These are phyloP conservation scores for Chamaecrista fasciculata DNA, from an alignment of 306 rosid genomes.

Conservation along the genomic window DNA sequence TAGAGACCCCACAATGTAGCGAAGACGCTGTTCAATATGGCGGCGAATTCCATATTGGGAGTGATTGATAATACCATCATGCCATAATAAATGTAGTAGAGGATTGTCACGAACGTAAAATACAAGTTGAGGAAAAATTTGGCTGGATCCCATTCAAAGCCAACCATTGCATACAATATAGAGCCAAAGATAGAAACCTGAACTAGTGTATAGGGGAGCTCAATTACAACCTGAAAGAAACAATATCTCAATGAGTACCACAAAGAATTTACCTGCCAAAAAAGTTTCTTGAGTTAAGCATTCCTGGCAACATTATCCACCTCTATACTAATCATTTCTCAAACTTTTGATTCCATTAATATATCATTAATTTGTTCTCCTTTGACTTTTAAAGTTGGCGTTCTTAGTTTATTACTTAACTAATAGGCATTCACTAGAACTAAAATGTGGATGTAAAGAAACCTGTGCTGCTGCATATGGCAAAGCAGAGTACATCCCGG, in stretches of 20 bases:
- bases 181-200: background rate
- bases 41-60: conserved; percentile 30
- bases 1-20: conserved; percentile 29
- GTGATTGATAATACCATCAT: conserved; percentile 32
- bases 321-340: too few relatives aligned
- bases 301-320: background rate
- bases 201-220: conserved; percentile 23
- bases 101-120: conserved; percentile 28
- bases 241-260: background rate
- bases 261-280: background rate
- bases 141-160: conserved; percentile 35
- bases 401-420: too few relatives aligned
- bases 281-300: background rate
- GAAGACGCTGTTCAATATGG: conserved; percentile 20
- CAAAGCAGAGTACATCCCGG: conserved; percentile 29
- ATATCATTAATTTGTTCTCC: too few relatives aligned
- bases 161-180: conserved; percentile 30
- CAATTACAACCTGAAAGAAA: conserved; percentile 28
- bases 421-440: background rate
- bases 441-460: background rate
- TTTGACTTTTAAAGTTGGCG: too few relatives aligned
- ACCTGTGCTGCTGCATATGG: conserved; percentile 34
- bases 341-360: too few relatives aligned
- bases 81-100: conserved; percentile 35
- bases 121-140: conserved; percentile 37